These are phyloP conservation scores for Mortierella sp. DNA, from an alignment of 371 early-diverging fungal species.

Conservation along the genomic window DNA sequence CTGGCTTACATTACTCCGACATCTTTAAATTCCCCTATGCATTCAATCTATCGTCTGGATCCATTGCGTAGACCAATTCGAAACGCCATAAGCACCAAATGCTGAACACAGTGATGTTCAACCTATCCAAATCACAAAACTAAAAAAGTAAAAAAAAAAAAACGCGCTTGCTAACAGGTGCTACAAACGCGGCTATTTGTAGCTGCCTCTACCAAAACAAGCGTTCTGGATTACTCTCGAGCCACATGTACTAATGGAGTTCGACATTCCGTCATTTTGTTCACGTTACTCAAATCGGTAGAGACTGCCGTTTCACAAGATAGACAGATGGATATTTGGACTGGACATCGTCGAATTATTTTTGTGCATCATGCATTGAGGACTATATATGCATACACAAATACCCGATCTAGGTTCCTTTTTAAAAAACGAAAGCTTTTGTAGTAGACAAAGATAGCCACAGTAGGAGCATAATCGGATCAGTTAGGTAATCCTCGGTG, in stretches of 20 bases:
- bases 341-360: no score
- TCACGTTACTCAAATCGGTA: neutral
- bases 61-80: no score
- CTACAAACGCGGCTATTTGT: neutral
- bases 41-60: no score
- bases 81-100: no score
- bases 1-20: no score
- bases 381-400: neutral
- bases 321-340: no score
- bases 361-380: no score
- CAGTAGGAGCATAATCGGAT: neutral
- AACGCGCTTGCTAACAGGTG: neutral
- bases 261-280: neutral
- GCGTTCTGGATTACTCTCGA: no score
- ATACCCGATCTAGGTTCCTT: neutral
- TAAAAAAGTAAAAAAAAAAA: neutral
- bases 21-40: no score
- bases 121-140: neutral
- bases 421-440: no score
- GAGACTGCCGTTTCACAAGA: no score
- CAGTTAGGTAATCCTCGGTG: neutral
- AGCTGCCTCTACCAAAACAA: neutral
- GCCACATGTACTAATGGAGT: no score
- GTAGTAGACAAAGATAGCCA: neutral
- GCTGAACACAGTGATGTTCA: slow-evolving; percentile 7